Evolutionary conservation across 2,329 filamentous ascomycete genomes (phyloP), one percentile per base, ranked within the genome.

Genomic region (Dactylellina sp.): DNA sequence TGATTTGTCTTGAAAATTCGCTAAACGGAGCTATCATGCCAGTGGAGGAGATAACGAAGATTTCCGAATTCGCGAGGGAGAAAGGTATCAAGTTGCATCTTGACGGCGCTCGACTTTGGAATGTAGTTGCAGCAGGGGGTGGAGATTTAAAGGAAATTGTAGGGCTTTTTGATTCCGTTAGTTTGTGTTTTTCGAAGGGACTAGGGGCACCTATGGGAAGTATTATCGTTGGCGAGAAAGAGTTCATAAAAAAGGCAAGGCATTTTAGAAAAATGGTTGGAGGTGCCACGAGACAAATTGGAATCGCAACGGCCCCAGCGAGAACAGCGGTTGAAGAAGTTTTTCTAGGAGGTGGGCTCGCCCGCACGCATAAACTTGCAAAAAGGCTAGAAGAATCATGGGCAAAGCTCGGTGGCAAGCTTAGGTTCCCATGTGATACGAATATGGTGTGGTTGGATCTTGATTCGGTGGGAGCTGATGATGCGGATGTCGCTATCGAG

Each of bases 401-500:
- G 92, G 85, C 83, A 3, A 82, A 82, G 14, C 83, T 89, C 57
- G 92, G 92, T 2, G 92, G 92, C 0, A 87, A 86, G 81, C 81
- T 92, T 65, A 81, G 84, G 18, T 84, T 89, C 71, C 89, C 90
- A 0, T 89, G 91, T 0, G 89, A 96, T 79, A 96, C 92, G n/a
- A 96, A 96, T 82, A 96, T 96, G 91, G 87, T 92, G 35, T 96
- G 91, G 92, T 79, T 96, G 68, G 89, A 96, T 80, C 82, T 95
- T 14, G 85, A 87, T 28, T 85, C 85, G 0, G 85, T 86, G 9
- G 86, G 86, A 0, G 80, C 89, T 32, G 82, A 83, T 1, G 80
- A 80, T 2, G 83, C 85, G 57, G 83, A 85, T 42, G 86, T 89
- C 72, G 84, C 86, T 7, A 82, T 84, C 65, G 80, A 86, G 39